Evolutionary conservation across 108 stramenopile species (phyloP), one percentile per base, ranked within the genome.

Genomic region (Conticribra guillardii): DNA sequence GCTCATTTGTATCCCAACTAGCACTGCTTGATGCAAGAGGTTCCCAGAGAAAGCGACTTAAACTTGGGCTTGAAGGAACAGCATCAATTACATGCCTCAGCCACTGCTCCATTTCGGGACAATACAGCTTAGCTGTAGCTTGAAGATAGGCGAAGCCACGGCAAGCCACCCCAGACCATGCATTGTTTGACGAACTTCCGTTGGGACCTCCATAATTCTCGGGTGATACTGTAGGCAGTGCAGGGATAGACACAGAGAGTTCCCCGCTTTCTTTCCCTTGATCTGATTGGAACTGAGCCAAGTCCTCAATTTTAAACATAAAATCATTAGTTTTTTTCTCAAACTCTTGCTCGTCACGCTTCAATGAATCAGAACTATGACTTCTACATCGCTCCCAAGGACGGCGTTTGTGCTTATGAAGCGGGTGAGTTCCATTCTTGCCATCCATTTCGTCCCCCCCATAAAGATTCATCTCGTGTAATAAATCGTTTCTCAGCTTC

Each of bases 21-120:
- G 54, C 75, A 48, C 32, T 69, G 46, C 79, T 73, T 5, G 66
- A 67, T 14, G 61, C 71, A 54, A 81, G 53, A 11, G 88, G 87
- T 69, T 92, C 91, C 85, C 87, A 89, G 8, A 92, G 71, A 64
- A 92, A 92, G 53, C 82, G 75, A 29, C 69, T 79, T 37, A 92
- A 60, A 48, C 71, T 82, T 33, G 81, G 87, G 64, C 86, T 89
- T 51, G 71, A 83, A 2, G 88, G 88, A 23, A 92, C 83, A 16
- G 84, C 50, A 19, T 69, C 85, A 59, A 85, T 74, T 1, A 92
- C 85, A 33, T 71, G 84, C 15, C 71, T 60, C 21, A 92, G 67
- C 91, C 91, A 92, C 21, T 70, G 17, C 44, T 92, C 91, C 77
- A 92, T 78, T 17, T 79, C 74, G 1, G 91, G 91, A 55, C 84